A percentile compares a stretch with the other conserved stretches of the same genome.
These are phyloP conservation scores for Phytophthora litchii DNA, from an alignment of 352 stramenopile species.

Conservation along the genomic window DNA sequence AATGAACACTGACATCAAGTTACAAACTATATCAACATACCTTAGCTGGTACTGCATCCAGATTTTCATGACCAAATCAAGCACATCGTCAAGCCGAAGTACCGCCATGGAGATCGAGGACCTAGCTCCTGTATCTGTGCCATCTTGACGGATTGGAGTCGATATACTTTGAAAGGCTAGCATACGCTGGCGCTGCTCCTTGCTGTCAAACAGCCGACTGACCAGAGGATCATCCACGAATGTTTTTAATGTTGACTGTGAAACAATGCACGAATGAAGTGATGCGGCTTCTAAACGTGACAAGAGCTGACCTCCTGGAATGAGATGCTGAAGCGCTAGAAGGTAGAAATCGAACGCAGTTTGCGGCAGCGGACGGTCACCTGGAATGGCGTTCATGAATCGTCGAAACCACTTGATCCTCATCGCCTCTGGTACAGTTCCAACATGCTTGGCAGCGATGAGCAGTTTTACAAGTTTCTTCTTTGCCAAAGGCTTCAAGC, in stretches of 20 bases:
- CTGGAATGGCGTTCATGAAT: slow-evolving; percentile 50
- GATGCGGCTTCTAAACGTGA: slow-evolving; percentile 55
- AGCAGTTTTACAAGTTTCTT: slow-evolving; percentile 61
- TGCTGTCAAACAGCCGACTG: slow-evolving; percentile 47
- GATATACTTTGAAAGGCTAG: slow-evolving; percentile 34
- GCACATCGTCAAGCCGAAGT: slow-evolving; percentile 67
- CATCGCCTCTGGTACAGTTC: slow-evolving; percentile 49
- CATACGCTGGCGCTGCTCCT: slow-evolving; percentile 54
- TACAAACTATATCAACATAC: slow-evolving; percentile 26
- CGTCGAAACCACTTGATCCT: slow-evolving; percentile 72
- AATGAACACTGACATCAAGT: background rate
- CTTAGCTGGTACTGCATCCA: slow-evolving; percentile 72
- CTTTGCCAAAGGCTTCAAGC: slow-evolving; percentile 62
- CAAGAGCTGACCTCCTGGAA: slow-evolving; percentile 45
- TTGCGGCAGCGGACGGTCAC: slow-evolving; percentile 40
- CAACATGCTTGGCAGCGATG: slow-evolving; percentile 43
- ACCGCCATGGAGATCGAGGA: slow-evolving; percentile 23
- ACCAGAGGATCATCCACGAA: slow-evolving; percentile 57
- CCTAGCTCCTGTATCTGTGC: slow-evolving; percentile 3
- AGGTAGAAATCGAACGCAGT: slow-evolving; percentile 68
- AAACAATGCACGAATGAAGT: slow-evolving; percentile 49
- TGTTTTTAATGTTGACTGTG: slow-evolving; percentile 41
- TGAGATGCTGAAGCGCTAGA: slow-evolving; percentile 49
- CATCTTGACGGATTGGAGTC: slow-evolving; percentile 16
- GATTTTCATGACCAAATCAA: slow-evolving; percentile 72